phyloP scores from a whole-genome alignment of 768 basidiomycete genomes.

The Coprinopsis marcescibilis region DNA sequence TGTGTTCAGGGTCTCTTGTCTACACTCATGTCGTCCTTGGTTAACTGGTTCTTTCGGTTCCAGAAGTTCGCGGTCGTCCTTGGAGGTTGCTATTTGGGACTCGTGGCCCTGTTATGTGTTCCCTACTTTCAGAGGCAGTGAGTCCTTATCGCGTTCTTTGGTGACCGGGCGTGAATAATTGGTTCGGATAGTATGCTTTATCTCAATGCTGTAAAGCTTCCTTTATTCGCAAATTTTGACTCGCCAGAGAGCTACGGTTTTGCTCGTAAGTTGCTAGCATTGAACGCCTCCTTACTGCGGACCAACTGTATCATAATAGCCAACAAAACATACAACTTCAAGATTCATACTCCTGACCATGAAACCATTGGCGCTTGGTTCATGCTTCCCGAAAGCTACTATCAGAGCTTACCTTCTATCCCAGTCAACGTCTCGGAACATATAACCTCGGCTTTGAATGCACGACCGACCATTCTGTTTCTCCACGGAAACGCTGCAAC shows the following conservation, averaged over 20 bases:
- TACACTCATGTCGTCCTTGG: not conserved
- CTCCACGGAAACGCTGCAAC: constrained; percentile 89
- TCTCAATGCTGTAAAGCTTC: constrained; percentile 60
- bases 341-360: constrained; percentile 70
- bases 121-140: constrained; percentile 70
- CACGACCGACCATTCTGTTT: constrained; percentile 78
- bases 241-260: constrained; percentile 75
- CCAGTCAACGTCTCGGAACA: constrained; percentile 32
- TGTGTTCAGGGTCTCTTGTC: not conserved
- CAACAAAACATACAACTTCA: constrained; percentile 70
- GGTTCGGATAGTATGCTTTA: constrained; percentile 36
- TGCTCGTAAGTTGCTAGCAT: constrained; percentile 51
- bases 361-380: constrained; percentile 84
- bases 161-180: constrained; percentile 1
- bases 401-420: constrained; percentile 41
- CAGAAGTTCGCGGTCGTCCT: constrained; percentile 15
- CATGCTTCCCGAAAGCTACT: constrained; percentile 60
- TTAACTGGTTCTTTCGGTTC: constrained; percentile 3
- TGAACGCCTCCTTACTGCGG: not conserved
- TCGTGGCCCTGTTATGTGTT: constrained; percentile 49
- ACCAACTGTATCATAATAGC: constrained; percentile 35
- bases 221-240: constrained; percentile 57
- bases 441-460: constrained; percentile 48
- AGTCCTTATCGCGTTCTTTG: constrained; percentile 22
- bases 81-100: constrained; percentile 46